Base-by-base conservation (phyloP, 2,329 filamentous ascomycete species). In the Lasiodiplodia citricola region DNA sequence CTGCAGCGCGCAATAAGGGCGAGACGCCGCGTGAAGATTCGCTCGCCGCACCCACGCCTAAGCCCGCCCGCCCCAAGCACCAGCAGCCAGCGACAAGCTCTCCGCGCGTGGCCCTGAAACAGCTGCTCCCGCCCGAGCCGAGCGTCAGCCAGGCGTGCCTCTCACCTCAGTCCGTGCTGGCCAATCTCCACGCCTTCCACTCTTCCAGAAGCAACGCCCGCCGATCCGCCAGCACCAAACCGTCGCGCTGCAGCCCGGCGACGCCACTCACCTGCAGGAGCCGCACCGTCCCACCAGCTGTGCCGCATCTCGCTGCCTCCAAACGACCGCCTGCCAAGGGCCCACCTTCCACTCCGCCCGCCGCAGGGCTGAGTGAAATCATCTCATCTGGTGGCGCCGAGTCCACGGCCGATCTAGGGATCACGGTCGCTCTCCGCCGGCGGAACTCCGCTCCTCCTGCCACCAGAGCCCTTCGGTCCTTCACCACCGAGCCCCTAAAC, bases 161-260 rank as follows among this genome's bases (percentile, higher is more conserved):
- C 16, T 28, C 7, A 5, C 16, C 57, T 31, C 41, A 25, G 57
- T 62, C 57, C 38, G 57, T 62, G 60, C 60, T 52, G 11, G 60
- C 60, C 60, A 64, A 64, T 64, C 60, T 64, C 60, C 60, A 64
- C 60, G 60, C 60, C 60, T 21, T 51, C 60, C 60, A 52, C 60
- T 47, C 60, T 64, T 64, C 60, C 60, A 64, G 60, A 64, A 64
- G 60, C 60, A 64, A 64, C 60, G 60, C 60, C 60, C 44, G 60
- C 44, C 44, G 60, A 64, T 64, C 60, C 60, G 60, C 60, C 44
- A 38, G 28, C 10, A 47, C 60, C 60, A 52, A 64, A 64, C 60
- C 23, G 57, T 62, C 57, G 31, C 57, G 57, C 57, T 62, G 57
- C 57, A 62, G 57, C 57, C 37, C 57, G 41, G 14, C 57, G 25